These are phyloP conservation scores for Neurospora terricola DNA, from an alignment of 495 filamentous ascomycete species.

Conservation along the genomic window DNA sequence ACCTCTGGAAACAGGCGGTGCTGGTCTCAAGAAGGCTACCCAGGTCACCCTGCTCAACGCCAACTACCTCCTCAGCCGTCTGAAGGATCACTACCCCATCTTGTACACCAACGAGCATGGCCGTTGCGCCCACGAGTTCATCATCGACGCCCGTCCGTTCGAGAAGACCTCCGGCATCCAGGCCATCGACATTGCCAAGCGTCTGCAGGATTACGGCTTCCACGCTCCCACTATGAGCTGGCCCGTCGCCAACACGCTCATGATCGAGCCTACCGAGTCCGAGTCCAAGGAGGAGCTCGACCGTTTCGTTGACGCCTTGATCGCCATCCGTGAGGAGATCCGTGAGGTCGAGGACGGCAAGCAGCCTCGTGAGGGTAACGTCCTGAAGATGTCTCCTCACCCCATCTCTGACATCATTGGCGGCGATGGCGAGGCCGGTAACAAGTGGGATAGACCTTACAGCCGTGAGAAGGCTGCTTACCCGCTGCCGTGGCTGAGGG, in stretches of 20 bases:
- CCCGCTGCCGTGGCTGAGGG: constrained; percentile 71
- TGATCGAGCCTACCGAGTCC: constrained; percentile 97
- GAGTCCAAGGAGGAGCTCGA: constrained; percentile 92
- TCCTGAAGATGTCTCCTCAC: constrained; percentile 89
- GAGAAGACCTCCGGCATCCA: constrained; percentile 79
- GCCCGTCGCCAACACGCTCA: constrained; percentile 92
- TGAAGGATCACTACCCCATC: constrained; percentile 83
- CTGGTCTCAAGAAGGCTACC: constrained; percentile 87
- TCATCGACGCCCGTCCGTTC: constrained; percentile 82
- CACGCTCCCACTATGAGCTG: constrained; percentile 98
- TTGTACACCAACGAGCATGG: constrained; percentile 83
- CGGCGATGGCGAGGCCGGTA: constrained; percentile 36
- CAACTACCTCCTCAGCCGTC: constrained; percentile 90
- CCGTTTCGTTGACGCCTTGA: constrained; percentile 86
- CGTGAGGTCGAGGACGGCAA: constrained; percentile 71
- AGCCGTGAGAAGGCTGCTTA: constrained; percentile 78
- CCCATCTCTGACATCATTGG: constrained; percentile 69
- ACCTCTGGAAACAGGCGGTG: constrained; percentile 40
- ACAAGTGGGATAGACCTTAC: constrained; percentile 71
- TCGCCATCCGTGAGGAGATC: constrained; percentile 84
- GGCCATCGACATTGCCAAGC: constrained; percentile 95
- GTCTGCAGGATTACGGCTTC: constrained; percentile 96
- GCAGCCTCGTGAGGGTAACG: constrained; percentile 70
- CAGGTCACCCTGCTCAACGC: constrained; percentile 92
- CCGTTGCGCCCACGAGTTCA: constrained; percentile 97